Evolutionary conservation across 805 yeast species (phyloP).

Genomic region (Zygoascus bituminiphila): DNA sequence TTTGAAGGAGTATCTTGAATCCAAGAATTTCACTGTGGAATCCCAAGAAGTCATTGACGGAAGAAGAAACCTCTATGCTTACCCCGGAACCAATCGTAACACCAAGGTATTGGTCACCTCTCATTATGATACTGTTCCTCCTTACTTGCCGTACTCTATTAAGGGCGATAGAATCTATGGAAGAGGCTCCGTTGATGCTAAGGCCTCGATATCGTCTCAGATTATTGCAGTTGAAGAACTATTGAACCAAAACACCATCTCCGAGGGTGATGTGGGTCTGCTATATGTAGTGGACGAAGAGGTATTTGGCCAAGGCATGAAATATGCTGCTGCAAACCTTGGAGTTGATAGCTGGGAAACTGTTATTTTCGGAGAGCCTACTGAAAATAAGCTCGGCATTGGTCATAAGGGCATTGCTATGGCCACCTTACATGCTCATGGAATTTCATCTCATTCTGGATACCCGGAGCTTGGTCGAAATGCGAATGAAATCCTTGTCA

Average conservation of each 20-base stretch:
- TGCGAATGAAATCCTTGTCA: conserved; percentile 50
- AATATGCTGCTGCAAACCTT: conserved; percentile 33
- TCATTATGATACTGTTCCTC: conserved; percentile 70
- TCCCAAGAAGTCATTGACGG: conserved; percentile 28
- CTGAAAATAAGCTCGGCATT: conserved; percentile 56
- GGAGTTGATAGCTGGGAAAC: conserved; percentile 43
- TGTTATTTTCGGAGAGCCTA: conserved; percentile 70
- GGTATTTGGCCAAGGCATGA: conserved; percentile 58
- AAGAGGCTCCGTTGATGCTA: conserved; percentile 66
- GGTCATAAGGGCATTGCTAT: conserved; percentile 59
- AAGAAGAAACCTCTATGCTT: conserved; percentile 51
- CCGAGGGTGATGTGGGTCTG: conserved; percentile 49
- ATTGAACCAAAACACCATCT: conserved; percentile 35
- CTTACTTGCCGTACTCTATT: conserved; percentile 44
- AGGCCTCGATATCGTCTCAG: conserved; percentile 60
- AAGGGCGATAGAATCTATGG: conserved; percentile 47
- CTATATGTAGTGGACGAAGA: conserved; percentile 69
- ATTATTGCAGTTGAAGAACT: conserved; percentile 46
- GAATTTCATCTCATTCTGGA: conserved; percentile 58
- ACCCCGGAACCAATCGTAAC: conserved; percentile 37
- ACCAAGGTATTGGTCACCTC: conserved; percentile 48
- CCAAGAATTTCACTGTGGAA: conserved; percentile 47
- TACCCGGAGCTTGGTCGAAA: conserved; percentile 62
- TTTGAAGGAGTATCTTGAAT: conserved; percentile 33
- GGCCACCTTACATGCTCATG: conserved; percentile 39